Conservation (phyloP, 2,329 filamentous ascomycete genomes). For the Pyrenophora tritici-repentis region DNA sequence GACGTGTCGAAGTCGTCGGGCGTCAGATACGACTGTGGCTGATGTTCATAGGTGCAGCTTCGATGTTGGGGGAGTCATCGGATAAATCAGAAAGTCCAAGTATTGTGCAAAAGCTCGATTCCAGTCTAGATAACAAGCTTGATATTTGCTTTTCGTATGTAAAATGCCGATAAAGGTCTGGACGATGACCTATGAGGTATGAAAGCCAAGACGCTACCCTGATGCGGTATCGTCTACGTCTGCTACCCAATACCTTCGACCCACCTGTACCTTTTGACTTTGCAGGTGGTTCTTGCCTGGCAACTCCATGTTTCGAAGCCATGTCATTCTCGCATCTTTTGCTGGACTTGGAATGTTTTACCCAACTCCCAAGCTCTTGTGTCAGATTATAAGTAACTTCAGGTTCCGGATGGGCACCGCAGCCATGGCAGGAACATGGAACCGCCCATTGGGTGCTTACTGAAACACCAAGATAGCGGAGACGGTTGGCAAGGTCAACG, state of each 20-base stretch:
- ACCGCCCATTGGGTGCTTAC: constrained; percentile 1
- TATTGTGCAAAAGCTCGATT: no score
- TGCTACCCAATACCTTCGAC: background rate
- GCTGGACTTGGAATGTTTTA: background rate
- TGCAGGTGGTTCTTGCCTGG: background rate
- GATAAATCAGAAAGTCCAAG: no score
- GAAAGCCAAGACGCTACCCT: constrained; percentile 2
- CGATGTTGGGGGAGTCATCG: no score
- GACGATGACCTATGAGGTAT: no score
- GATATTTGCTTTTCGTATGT: no score
- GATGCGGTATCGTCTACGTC: constrained; percentile 2
- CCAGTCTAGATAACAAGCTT: no score
- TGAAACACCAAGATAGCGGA: constrained; percentile 1
- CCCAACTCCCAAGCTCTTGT: background rate
- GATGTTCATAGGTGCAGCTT: no score
- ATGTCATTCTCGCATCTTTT: background rate
- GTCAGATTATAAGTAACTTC: background rate
- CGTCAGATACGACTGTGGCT: no score
- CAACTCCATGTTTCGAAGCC: background rate
- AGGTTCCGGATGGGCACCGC: background rate
- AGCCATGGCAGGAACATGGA: background rate
- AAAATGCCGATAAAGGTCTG: no score
- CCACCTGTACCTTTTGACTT: background rate
- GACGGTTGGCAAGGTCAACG: background rate
- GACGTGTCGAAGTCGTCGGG: no score